Percentiles rank a stretch among this genome's conserved stretches.
Conservation (phyloP, 257 asterid genomes). For the Solanum virginianum region DNA sequence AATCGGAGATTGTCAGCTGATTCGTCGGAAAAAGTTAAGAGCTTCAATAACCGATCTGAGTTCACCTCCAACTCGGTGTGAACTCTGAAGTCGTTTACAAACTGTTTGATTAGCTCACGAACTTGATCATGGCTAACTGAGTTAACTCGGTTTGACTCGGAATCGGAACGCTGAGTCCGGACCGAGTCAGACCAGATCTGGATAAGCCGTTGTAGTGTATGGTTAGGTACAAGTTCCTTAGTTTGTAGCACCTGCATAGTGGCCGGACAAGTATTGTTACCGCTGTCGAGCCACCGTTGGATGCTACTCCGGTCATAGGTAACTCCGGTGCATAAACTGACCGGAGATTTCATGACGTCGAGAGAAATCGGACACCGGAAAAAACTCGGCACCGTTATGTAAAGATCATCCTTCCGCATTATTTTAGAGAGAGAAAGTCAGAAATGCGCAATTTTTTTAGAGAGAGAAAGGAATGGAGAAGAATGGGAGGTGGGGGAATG, state of each 20-base stretch:
- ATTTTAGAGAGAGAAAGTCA: conserved; percentile 2
- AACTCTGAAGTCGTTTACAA: conserved; percentile 14
- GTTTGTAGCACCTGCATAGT: conserved; percentile 67
- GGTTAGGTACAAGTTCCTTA: conserved; percentile 62
- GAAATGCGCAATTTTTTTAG: not conserved
- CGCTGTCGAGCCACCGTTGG: conserved; percentile 79
- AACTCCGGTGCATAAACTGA: conserved; percentile 78
- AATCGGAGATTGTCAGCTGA: conserved; percentile 24
- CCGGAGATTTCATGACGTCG: conserved; percentile 80
- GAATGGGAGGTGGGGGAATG: not conserved
- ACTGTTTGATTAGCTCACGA: conserved; percentile 21
- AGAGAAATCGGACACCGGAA: conserved; percentile 80
- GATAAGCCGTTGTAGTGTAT: conserved; percentile 67
- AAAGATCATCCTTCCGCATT: conserved; percentile 50
- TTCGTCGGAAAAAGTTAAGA: conserved; percentile 28
- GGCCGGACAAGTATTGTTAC: conserved; percentile 89
- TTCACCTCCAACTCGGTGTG: not conserved
- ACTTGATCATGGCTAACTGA: conserved; percentile 23
- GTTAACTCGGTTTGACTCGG: conserved; percentile 2
- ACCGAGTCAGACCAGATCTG: conserved; percentile 57
- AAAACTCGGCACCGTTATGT: conserved; percentile 39
- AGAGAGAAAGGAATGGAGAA: not conserved
- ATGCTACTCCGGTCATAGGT: conserved; percentile 75
- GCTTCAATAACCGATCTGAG: conserved; percentile 7
- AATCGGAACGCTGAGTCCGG: not conserved